Evolutionary conservation across 352 stramenopile species (phyloP).

Genomic region (Globisporangium lucens): DNA sequence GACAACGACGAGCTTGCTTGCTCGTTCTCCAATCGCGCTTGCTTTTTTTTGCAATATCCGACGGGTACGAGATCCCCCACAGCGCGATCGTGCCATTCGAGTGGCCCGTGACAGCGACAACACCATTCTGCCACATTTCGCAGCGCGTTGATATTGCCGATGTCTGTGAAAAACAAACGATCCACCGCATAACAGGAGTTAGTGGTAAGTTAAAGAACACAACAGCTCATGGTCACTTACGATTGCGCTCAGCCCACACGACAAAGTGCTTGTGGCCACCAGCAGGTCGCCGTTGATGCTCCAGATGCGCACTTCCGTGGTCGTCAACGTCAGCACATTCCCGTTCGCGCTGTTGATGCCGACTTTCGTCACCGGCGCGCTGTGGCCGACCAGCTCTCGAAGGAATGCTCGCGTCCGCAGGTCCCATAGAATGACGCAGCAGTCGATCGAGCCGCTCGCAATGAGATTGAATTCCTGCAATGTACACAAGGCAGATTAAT

Average conservation of each 20-base stretch:
- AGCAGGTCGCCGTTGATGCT: slow-evolving; percentile 80
- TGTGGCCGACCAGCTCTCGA: slow-evolving; percentile 58
- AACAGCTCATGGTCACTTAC: slow-evolving; percentile 29
- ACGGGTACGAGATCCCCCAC: slow-evolving; percentile 62
- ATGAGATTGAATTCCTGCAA: slow-evolving; percentile 64
- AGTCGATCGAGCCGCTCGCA: slow-evolving; percentile 53
- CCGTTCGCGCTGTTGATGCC: slow-evolving; percentile 68
- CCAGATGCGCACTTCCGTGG: slow-evolving; percentile 59
- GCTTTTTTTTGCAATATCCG: slow-evolving; percentile 39
- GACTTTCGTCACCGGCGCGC: slow-evolving; percentile 42
- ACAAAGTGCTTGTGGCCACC: slow-evolving; percentile 35
- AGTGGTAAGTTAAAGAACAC: not conserved
- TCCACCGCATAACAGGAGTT: not conserved
- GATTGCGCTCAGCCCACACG: slow-evolving; percentile 47
- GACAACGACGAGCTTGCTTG: not conserved
- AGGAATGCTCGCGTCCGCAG: slow-evolving; percentile 54
- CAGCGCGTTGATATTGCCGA: slow-evolving; percentile 60
- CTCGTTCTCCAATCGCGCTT: slow-evolving; percentile 2
- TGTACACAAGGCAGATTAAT: not conserved
- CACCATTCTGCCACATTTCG: slow-evolving; percentile 67
- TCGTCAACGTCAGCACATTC: slow-evolving; percentile 55
- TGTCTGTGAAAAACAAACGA: slow-evolving; percentile 29
- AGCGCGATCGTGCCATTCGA: slow-evolving; percentile 68
- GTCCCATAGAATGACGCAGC: slow-evolving; percentile 67
- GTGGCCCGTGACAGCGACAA: slow-evolving; percentile 67